phyloP scores from a whole-genome alignment of 2,329 filamentous ascomycete species.

The Capronia coronata region DNA sequence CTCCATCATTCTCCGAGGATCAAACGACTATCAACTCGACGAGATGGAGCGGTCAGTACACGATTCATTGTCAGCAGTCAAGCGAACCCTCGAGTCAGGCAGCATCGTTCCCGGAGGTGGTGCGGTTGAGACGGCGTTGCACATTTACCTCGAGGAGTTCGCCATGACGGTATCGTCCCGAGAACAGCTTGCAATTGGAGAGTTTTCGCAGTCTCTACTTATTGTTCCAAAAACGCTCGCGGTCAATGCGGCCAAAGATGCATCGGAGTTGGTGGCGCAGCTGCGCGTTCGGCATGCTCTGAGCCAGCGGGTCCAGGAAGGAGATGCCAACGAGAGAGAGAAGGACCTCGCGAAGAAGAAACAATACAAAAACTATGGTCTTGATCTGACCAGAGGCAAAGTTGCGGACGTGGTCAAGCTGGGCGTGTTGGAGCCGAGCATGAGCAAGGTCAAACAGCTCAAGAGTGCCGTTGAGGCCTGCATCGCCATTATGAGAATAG shows the following conservation, averaged over 20 bases:
- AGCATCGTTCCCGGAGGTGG: constrained; percentile 94
- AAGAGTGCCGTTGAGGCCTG: constrained; percentile 98
- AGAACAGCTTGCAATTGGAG: constrained; percentile 94
- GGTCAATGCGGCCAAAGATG: constrained; percentile 94
- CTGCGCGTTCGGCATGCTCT: constrained; percentile 89
- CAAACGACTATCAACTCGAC: constrained; percentile 93
- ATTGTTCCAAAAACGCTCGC: constrained; percentile 94
- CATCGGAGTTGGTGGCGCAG: constrained; percentile 89
- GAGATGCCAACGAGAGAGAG: constrained; percentile 69
- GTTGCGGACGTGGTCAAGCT: constrained; percentile 91
- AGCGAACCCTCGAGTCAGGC: constrained; percentile 92
- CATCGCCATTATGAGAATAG: constrained; percentile 98
- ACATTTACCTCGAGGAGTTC: constrained; percentile 98
- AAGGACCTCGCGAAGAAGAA: constrained; percentile 88
- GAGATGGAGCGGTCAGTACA: constrained; percentile 99
- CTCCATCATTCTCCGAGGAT: constrained; percentile 88
- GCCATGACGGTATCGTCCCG: constrained; percentile 92
- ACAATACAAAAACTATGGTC: constrained; percentile 96
- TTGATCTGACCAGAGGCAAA: constrained; percentile 82
- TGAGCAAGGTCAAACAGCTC: constrained; percentile 96
- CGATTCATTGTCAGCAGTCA: constrained; percentile 92
- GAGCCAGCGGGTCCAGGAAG: constrained; percentile 83
- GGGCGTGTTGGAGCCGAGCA: constrained; percentile 90
- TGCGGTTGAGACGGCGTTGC: constrained; percentile 95
- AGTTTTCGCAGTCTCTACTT: constrained; percentile 91